A percentile compares a stretch with the other conserved stretches of the same genome.
phyloP scores from a whole-genome alignment of 75 land plant species.

The Isoetes taiwanensis region DNA sequence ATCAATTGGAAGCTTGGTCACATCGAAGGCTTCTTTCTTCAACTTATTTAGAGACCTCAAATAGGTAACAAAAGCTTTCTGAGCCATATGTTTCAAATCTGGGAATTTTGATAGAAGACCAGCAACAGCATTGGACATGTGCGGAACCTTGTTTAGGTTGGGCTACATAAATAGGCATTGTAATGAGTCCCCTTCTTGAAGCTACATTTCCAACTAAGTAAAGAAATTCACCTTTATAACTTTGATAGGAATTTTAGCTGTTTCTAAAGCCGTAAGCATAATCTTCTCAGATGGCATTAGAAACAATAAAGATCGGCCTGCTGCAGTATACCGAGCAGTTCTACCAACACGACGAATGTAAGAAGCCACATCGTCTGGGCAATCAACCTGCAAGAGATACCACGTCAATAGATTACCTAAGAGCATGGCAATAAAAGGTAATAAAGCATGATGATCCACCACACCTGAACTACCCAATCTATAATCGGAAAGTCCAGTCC shows the following conservation, averaged over 20 bases:
- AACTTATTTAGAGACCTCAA: conserved; percentile 48
- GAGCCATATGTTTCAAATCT: conserved; percentile 54
- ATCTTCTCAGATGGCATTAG: conserved; percentile 57
- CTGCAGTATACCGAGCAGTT: conserved; percentile 75
- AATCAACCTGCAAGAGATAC: conserved; percentile 49
- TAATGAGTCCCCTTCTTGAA: not conserved
- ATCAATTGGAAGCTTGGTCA: conserved; percentile 47
- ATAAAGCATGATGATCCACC: not conserved
- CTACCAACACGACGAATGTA: conserved; percentile 97
- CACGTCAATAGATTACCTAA: not conserved
- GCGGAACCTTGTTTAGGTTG: conserved; percentile 44
- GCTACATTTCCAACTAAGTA: not conserved
- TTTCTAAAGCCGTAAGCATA: conserved; percentile 56
- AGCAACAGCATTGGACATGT: conserved; percentile 46
- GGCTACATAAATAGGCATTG: conserved; percentile 26
- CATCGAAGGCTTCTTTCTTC: conserved; percentile 77
- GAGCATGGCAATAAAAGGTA: not conserved
- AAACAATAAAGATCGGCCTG: conserved; percentile 75
- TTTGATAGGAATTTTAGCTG: conserved; percentile 58
- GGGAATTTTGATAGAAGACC: conserved; percentile 71
- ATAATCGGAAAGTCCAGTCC: conserved; percentile 91
- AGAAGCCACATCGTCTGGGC: conserved; percentile 77
- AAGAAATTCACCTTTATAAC: conserved; percentile 40
- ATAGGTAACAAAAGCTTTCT: conserved; percentile 76
- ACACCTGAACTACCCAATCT: conserved; percentile 97